Base-by-base conservation (phyloP, 2,329 filamentous ascomycete genomes). In the Venturia oleaginea region DNA sequence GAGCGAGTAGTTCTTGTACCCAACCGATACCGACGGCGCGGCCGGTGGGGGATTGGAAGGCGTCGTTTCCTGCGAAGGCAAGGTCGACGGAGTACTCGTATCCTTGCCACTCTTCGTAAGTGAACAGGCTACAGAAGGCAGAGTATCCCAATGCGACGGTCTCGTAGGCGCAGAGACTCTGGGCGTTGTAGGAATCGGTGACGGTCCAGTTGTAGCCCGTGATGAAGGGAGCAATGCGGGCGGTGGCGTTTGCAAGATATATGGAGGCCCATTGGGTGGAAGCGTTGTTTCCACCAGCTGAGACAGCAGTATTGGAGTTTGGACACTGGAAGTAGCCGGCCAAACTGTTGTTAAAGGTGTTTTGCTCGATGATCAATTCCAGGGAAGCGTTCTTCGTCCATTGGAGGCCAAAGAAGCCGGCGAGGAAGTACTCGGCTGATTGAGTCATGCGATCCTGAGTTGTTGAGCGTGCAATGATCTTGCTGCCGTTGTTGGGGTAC, bases 381-480 rank as follows among this genome's bases (percentile, higher is more conserved):
- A 91, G 81, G 0, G 86, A 90, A 7, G 82, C 88, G 70, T 91
- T 89, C 37, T 85, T 81, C 1, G 85, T 81, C 88, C 88, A 92
- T 59, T 87, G 83, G 0, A 91, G 80, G 0, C 89, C 89, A 71
- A 92, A 92, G 77, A 92, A 92, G 0, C 89, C 89, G 6, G 88
- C 86, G 71, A 91, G 76, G 75, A 91, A 92, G 73, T 92, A 88
- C 73, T 92, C 88, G 3, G 88, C 88, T 46, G 83, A 87, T 72
- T 91, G 86, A 27, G 88, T 78, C 89, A 92, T 92, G 30, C 89
- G 84, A 71, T 90, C 85, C 72, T 92, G 87, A 0, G 88, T 90
- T 0, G 88, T 91, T 0, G 88, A 90, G 34, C 89, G 81, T 19
- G 85, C 87, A 65, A 91, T 83, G 66, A 92, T 85, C 76, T 90